These are phyloP conservation scores for Chrysoporthe puriensis DNA, from an alignment of 2,329 filamentous ascomycete species.

Conservation along the genomic window DNA sequence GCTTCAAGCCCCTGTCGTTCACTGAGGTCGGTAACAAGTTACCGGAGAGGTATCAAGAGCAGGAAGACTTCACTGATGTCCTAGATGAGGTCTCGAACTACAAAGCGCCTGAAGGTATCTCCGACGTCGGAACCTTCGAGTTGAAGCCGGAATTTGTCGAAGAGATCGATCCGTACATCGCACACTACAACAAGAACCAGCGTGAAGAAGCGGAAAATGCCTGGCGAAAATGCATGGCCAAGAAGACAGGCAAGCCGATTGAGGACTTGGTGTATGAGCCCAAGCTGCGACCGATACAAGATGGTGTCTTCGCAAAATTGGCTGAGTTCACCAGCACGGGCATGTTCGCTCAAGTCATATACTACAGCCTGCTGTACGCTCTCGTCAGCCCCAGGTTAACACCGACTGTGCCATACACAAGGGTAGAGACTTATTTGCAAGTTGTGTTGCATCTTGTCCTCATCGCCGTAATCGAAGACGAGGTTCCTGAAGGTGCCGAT, in stretches of 20 bases:
- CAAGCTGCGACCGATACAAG: constrained; percentile 73
- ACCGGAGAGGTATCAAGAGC: constrained; percentile 86
- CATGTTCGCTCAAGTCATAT: constrained; percentile 88
- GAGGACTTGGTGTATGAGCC: constrained; percentile 93
- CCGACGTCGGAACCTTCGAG: constrained; percentile 93
- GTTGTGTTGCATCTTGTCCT: constrained; percentile 87
- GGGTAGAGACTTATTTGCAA: constrained; percentile 89
- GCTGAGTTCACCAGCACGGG: constrained; percentile 80
- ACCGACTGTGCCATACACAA: constrained; percentile 75
- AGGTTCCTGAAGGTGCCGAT: constrained; percentile 58
- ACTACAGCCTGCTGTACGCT: constrained; percentile 83
- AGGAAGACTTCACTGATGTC: constrained; percentile 83
- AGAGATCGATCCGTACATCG: constrained; percentile 91
- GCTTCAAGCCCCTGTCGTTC: constrained; percentile 94
- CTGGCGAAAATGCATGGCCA: constrained; percentile 84
- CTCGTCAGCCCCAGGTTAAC: constrained; percentile 70
- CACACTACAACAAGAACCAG: constrained; percentile 96
- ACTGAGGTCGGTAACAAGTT: constrained; percentile 87
- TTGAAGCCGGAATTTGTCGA: constrained; percentile 84
- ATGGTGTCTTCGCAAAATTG: constrained; percentile 77
- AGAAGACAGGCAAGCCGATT: constrained; percentile 78
- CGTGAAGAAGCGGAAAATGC: constrained; percentile 91
- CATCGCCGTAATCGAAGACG: constrained; percentile 84
- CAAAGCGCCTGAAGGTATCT: constrained; percentile 86
- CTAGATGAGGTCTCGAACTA: constrained; percentile 88